phyloP scores from a whole-genome alignment of 78 protist species.

The Dictyostelium intermedium region DNA sequence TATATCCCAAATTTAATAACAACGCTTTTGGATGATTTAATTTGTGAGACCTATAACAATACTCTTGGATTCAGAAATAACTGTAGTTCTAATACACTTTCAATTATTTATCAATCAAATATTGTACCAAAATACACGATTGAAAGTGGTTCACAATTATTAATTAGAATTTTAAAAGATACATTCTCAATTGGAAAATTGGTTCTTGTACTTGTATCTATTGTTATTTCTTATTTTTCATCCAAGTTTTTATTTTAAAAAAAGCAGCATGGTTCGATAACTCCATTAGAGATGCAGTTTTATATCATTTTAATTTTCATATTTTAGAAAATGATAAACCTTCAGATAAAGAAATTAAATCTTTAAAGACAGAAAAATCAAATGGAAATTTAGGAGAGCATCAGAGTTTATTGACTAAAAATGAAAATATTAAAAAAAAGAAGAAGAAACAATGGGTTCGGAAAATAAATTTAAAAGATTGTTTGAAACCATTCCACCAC shows the following conservation, averaged over 20 bases:
- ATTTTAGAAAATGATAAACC: not conserved
- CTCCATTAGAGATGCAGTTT: not conserved
- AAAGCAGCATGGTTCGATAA: not conserved
- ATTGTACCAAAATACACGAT: not conserved
- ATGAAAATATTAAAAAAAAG: no score
- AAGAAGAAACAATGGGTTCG: not conserved
- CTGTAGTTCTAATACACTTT: not conserved
- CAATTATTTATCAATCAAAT: not conserved
- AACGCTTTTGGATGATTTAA: not conserved
- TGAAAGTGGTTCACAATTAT: not conserved
- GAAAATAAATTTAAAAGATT: not conserved
- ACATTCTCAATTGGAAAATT: not conserved
- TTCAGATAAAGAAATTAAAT: not conserved
- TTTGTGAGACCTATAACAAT: not conserved
- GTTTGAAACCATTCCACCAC: not conserved
- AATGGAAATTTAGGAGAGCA: no score
- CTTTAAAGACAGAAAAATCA: not conserved
- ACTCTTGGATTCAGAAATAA: not conserved
- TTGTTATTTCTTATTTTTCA: not conserved
- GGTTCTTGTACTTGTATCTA: not conserved
- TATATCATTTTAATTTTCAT: not conserved
- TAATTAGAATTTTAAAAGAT: not conserved
- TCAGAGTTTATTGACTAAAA: no score
- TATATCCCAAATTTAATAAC: not conserved
- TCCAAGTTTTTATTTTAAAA: not conserved